These are phyloP conservation scores for Linum trigynum DNA, from an alignment of 345 rosid species.

Conservation along the genomic window DNA sequence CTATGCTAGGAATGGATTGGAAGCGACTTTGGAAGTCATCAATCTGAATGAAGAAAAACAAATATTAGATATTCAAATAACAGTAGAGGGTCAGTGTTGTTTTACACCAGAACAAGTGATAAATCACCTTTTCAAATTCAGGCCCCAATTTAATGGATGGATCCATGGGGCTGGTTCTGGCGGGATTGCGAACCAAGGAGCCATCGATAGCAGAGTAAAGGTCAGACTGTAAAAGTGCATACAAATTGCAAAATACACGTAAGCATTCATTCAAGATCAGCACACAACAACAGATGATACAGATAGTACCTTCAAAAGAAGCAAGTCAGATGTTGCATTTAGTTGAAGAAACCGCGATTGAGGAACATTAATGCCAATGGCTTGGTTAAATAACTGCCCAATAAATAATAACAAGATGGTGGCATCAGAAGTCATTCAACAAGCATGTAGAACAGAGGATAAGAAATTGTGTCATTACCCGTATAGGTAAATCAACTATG, in stretches of 20 bases:
- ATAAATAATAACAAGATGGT: constrained; percentile 3
- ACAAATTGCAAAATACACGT: not conserved
- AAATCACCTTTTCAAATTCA: constrained; percentile 45
- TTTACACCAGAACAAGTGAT: not conserved
- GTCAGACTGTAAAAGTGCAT: constrained; percentile 48
- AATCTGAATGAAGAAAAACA: constrained; percentile 24
- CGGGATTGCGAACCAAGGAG: constrained; percentile 25
- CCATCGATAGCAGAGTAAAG: constrained; percentile 34
- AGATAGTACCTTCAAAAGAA: constrained; percentile 42
- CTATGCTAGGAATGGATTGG: constrained; percentile 46
- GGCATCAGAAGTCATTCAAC: not conserved
- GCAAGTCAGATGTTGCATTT: constrained; percentile 44
- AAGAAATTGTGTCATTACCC: constrained; percentile 18
- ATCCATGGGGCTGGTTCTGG: constrained; percentile 30
- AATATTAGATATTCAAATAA: not conserved
- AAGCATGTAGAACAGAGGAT: constrained; percentile 1
- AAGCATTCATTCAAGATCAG: constrained; percentile 1
- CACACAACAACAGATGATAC: not conserved
- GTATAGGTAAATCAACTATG: constrained; percentile 27
- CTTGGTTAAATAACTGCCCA: constrained; percentile 36
- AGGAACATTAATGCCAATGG: constrained; percentile 37
- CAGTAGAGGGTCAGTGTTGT: not conserved
- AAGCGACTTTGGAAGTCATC: constrained; percentile 40
- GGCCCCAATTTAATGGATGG: constrained; percentile 45
- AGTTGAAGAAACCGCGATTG: constrained; percentile 34